Evolutionary conservation across 2,329 filamentous ascomycete genomes (phyloP).

Genomic region (Botrytis squamosa): DNA sequence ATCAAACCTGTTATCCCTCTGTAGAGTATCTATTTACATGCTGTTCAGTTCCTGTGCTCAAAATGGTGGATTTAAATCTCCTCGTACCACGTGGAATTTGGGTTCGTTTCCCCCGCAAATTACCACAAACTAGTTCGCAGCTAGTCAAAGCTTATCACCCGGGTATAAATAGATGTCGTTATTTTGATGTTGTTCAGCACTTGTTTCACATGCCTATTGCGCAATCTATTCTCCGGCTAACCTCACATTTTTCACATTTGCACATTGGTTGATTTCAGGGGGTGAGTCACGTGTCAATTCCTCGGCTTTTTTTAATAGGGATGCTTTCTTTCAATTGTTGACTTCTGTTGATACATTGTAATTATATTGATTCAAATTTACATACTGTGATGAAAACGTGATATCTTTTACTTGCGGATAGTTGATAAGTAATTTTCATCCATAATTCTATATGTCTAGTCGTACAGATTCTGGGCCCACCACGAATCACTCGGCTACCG

Average conservation of each 20-base stretch:
- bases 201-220: too few relatives aligned
- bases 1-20: background rate
- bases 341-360: background rate
- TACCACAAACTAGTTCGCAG: background rate
- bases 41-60: background rate
- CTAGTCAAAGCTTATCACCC: background rate
- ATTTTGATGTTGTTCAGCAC: background rate
- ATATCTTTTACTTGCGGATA: background rate
- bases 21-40: background rate
- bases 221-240: background rate
- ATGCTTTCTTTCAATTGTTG: background rate
- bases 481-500: background rate
- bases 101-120: background rate
- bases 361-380: background rate
- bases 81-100: too few relatives aligned
- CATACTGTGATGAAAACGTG: accelerated
- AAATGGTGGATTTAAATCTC: too few relatives aligned
- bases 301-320: too few relatives aligned
- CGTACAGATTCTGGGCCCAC: too few relatives aligned
- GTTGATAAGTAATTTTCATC: background rate
- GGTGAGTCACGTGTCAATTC: background rate
- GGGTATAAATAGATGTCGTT: too few relatives aligned
- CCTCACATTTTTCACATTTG: background rate
- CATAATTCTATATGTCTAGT: background rate
- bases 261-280: background rate